Percentiles rank a stretch among this genome's conserved stretches.
Conservation (phyloP, 768 basidiomycete species). For the Suillus variegatus region DNA sequence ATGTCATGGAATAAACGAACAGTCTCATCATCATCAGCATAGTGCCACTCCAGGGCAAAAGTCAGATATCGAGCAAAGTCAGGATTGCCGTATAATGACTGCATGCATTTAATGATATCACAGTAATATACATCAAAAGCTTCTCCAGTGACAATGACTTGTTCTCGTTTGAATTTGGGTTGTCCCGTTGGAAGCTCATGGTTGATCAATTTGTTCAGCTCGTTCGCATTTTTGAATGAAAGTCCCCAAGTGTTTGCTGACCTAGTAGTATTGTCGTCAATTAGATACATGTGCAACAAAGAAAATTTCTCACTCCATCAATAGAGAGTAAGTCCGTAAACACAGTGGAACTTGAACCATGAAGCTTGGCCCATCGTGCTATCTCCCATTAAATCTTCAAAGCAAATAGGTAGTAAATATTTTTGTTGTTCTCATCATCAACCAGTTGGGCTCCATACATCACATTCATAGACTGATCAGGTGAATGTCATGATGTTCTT, state of each 20-base stretch:
- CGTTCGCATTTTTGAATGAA: slow-evolving; percentile 31
- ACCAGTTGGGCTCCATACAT: neutral
- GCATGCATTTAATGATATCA: slow-evolving; percentile 39
- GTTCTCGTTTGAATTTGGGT: slow-evolving; percentile 32
- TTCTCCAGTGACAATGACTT: slow-evolving; percentile 26
- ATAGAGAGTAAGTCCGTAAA: slow-evolving; percentile 40
- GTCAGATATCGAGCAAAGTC: slow-evolving; percentile 34
- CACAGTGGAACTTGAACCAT: slow-evolving; percentile 37
- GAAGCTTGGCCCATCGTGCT: slow-evolving; percentile 41
- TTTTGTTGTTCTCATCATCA: neutral
- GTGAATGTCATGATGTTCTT: neutral
- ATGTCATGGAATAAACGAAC: slow-evolving; percentile 40
- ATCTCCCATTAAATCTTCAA: slow-evolving; percentile 41
- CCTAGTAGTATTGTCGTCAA: slow-evolving; percentile 11
- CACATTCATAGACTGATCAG: neutral
- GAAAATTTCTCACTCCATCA: slow-evolving; percentile 33
- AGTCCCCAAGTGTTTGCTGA: slow-evolving; percentile 28
- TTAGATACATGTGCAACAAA: neutral
- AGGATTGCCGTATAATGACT: slow-evolving; percentile 35
- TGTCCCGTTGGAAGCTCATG: slow-evolving; percentile 16
- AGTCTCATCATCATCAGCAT: slow-evolving; percentile 27
- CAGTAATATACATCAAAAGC: slow-evolving; percentile 33
- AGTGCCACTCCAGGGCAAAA: slow-evolving; percentile 40
- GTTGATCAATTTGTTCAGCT: slow-evolving; percentile 40
- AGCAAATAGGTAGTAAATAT: slow-evolving; percentile 31